phyloP scores from a whole-genome alignment of 106 monocot genomes.

The Gastrodia elata region DNA sequence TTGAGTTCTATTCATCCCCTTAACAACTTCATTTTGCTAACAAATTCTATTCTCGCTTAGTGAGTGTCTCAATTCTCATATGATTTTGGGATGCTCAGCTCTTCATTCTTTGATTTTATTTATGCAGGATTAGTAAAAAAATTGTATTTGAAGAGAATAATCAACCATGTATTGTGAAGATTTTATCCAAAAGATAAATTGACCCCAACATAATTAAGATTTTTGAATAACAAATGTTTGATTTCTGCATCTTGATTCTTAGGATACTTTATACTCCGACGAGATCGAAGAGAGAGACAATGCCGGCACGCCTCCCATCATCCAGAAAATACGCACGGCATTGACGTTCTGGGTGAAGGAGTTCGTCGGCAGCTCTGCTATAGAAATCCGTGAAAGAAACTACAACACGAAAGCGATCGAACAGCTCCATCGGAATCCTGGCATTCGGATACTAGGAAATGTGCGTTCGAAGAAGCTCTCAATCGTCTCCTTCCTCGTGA shows the following conservation, averaged over 20 bases:
- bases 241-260: neutral
- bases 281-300: slow-evolving; percentile 45
- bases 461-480: slow-evolving; percentile 14
- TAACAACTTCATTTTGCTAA: no score
- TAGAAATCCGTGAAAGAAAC: slow-evolving; percentile 11
- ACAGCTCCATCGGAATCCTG: slow-evolving; percentile 13
- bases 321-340: slow-evolving; percentile 30
- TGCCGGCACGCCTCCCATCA: slow-evolving; percentile 40
- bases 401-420: slow-evolving; percentile 12
- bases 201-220: slow-evolving; percentile 13
- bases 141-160: neutral
- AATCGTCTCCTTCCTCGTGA: slow-evolving; percentile 39
- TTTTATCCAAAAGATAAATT: no score
- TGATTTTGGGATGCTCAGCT: no score
- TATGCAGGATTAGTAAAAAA: no score
- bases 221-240: neutral
- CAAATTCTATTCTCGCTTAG: no score
- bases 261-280: slow-evolving; percentile 40
- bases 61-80: no score
- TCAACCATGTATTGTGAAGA: no score
- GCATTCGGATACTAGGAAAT: slow-evolving; percentile 22
- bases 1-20: no score
- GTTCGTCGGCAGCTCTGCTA: slow-evolving; percentile 16
- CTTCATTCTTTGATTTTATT: neutral
- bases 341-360: slow-evolving; percentile 41